These are phyloP conservation scores for Pilaira anomala DNA, from an alignment of 192 early-diverging fungal species.

Conservation along the genomic window DNA sequence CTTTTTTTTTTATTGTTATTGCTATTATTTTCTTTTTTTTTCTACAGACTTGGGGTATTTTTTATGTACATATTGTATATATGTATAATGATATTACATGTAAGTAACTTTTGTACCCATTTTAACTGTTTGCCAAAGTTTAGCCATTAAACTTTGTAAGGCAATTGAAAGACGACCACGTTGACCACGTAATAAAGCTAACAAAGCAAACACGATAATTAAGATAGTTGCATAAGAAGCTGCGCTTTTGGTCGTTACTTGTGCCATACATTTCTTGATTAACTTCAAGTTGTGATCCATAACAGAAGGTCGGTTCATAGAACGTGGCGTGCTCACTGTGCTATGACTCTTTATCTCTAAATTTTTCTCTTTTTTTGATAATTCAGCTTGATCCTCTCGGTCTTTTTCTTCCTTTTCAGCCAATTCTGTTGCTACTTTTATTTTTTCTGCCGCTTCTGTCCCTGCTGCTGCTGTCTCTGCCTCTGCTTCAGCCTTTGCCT, in stretches of 20 bases:
- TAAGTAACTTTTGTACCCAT: constrained; percentile 44
- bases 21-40: too few relatives aligned
- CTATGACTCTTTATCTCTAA: background rate
- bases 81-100: too few relatives aligned
- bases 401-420: constrained; percentile 8
- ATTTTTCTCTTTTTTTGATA: background rate
- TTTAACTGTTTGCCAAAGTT: constrained; percentile 35
- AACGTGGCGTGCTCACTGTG: too few relatives aligned
- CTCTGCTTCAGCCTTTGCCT: background rate
- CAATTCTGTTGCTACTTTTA: constrained; percentile 5
- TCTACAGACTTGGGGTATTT: too few relatives aligned
- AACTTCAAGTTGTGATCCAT: background rate
- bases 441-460: constrained; percentile 11
- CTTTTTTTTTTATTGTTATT: too few relatives aligned
- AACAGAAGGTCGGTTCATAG: background rate
- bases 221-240: constrained; percentile 18
- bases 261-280: constrained; percentile 21
- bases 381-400: constrained; percentile 13
- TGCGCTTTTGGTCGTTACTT: constrained; percentile 8
- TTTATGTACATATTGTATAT: too few relatives aligned
- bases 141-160: constrained; percentile 12
- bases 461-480: constrained; percentile 9
- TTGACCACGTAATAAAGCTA: constrained; percentile 16
- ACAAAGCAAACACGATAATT: constrained; percentile 16
- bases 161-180: constrained; percentile 11